Evolutionary conservation across 495 filamentous ascomycete genomes (phyloP).

Genomic region (Aspergillus olivimuriae): DNA sequence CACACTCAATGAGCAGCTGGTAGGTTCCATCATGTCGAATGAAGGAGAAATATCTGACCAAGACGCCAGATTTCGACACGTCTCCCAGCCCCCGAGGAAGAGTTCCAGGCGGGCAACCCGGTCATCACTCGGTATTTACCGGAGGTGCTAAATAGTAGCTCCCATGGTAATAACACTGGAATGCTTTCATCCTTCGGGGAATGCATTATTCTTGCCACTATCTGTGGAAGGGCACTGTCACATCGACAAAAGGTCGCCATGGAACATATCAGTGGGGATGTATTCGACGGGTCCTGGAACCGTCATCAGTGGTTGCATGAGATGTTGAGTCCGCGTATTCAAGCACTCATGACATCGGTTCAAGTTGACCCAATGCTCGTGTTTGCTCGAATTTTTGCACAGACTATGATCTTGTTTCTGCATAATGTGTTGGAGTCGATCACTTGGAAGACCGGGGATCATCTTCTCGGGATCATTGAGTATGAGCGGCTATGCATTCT

Average conservation of each 20-base stretch:
- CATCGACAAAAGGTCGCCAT: constrained; percentile 33
- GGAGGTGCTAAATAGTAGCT: constrained; percentile 29
- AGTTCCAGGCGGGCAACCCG: constrained; percentile 46
- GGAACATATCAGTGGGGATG: constrained; percentile 15
- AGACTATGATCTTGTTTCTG: constrained; percentile 33
- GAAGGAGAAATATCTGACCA: not conserved
- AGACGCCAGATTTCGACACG: constrained; percentile 15
- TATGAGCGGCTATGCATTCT: constrained; percentile 16
- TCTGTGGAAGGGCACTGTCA: constrained; percentile 40
- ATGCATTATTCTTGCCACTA: constrained; percentile 40
- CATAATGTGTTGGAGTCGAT: constrained; percentile 19
- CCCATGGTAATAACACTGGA: constrained; percentile 5
- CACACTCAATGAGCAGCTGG: constrained; percentile 45
- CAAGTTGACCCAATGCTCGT: constrained; percentile 42
- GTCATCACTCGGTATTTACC: constrained; percentile 36
- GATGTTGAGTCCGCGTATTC: constrained; percentile 32
- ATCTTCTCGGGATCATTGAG: constrained; percentile 17
- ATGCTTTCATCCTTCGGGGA: constrained; percentile 39
- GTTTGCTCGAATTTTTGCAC: constrained; percentile 37
- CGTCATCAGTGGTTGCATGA: constrained; percentile 45
- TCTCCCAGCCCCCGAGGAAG: constrained; percentile 30
- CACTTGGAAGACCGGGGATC: constrained; percentile 19
- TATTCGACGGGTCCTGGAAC: constrained; percentile 33
- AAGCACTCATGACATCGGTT: constrained; percentile 14
- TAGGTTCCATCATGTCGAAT: constrained; percentile 17